phyloP scores from a whole-genome alignment of 1,284 basidiomycete species.

The Mycosarcoma mackinlayi region DNA sequence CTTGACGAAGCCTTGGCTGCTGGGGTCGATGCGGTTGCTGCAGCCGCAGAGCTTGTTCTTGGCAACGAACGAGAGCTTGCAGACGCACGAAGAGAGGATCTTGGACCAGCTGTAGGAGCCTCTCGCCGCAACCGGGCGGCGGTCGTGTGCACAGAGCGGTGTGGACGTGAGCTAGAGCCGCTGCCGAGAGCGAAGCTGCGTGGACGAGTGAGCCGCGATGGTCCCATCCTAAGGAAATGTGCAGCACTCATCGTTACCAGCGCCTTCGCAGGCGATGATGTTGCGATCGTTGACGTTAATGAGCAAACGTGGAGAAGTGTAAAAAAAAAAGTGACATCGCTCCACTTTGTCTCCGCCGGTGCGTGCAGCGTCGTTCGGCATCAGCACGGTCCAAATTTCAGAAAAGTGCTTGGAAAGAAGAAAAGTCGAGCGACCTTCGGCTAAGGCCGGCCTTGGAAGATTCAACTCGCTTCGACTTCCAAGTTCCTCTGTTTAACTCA shows the following conservation, averaged over 20 bases:
- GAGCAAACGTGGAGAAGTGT: background rate
- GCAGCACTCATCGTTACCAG: conserved; percentile 12
- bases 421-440: conserved; percentile 5
- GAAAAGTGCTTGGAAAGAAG: background rate
- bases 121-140: conserved; percentile 6
- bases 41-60: background rate
- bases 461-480: background rate
- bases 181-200: background rate
- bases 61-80: background rate
- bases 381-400: conserved; percentile 1
- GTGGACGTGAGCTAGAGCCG: background rate
- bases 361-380: background rate
- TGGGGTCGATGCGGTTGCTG: conserved; percentile 6
- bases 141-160: conserved; percentile 10
- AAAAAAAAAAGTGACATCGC: background rate
- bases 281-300: background rate
- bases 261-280: too few species aligned
- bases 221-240: conserved; percentile 4
- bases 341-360: background rate
- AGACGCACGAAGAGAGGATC: conserved; percentile 5
- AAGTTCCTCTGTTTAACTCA: background rate
- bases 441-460: conserved; percentile 2
- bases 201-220: conserved; percentile 4
- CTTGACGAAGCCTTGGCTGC: background rate
- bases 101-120: background rate